Evolutionary conservation across 2,329 filamentous ascomycete species (phyloP), one percentile per base, ranked within the genome.

Genomic region (Lecanosticta acicola): DNA sequence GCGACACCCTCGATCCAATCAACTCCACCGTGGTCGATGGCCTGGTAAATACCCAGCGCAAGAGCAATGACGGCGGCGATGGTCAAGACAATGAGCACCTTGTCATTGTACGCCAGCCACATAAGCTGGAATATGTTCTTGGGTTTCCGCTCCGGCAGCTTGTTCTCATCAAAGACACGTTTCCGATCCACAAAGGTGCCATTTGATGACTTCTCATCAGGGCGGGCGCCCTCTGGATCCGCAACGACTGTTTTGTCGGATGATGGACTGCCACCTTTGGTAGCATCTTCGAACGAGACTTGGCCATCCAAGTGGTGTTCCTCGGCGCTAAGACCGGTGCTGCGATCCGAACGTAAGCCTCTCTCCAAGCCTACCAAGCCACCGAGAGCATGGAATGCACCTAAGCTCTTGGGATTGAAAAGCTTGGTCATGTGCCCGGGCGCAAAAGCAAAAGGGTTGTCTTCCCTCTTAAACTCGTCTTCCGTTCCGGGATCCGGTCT

Each of bases 1-100:
- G 86, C 85, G 9, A 89, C 81, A 53, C 85, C 85, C 66, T 91
- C 86, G 3, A 89, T 83, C 86, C 86, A 91, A 63, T 89, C 83
- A 10, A 87, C 81, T 29, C 76, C 76, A 4, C 80, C 73, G 5
- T 5, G 24, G 43, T 79, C 68, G 13, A 62, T 47, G 1, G 58
- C 56, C 59, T 89, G 82, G 57, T 87, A 88, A 1, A 89, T 77
- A 37, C 85, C 85, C 33, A 90, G 77, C 0, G 80, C 81, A 19
- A 90, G 71, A 1, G 85, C 88, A 29, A 90, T 80, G n/a, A 78
- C 71, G 1, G 85, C 85, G 5, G 85, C 84, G 16, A 81, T 72
- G 1, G 83, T 84, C 48, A 88, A 71, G 3, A 88, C 68, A 44
- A 88, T 84, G 42, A 88, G 70, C 9, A 90, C 80, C 59, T 89